A percentile compares a stretch with the other conserved stretches of the same genome.
phyloP scores from a whole-genome alignment of 192 early-diverging fungal genomes.

The Coemansia sp. region DNA sequence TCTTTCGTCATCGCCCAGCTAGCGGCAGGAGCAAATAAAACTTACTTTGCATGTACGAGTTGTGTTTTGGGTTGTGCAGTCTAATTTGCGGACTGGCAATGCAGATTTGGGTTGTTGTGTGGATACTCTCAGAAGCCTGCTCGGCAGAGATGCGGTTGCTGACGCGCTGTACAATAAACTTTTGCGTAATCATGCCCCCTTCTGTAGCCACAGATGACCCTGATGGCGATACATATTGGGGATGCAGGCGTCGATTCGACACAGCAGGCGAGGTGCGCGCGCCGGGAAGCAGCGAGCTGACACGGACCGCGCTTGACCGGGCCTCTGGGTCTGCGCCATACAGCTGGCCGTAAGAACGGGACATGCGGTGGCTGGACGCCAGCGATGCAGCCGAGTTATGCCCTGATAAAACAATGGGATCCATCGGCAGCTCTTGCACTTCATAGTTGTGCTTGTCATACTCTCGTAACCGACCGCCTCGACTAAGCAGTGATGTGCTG shows the following conservation, averaged over 20 bases:
- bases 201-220: slow-evolving; percentile 10
- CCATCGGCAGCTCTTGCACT: slow-evolving; percentile 40
- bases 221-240: slow-evolving; percentile 15
- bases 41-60: slow-evolving; percentile 34
- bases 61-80: slow-evolving; percentile 19
- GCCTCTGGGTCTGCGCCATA: slow-evolving; percentile 29
- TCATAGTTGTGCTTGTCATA: slow-evolving; percentile 37
- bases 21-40: background rate
- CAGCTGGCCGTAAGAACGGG: slow-evolving; percentile 13
- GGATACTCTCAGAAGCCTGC: slow-evolving; percentile 6
- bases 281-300: slow-evolving; percentile 43
- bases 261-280: slow-evolving; percentile 22
- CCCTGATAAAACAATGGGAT: slow-evolving; percentile 13
- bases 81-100: slow-evolving; percentile 40
- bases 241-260: slow-evolving; percentile 13
- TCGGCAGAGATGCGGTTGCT: slow-evolving; percentile 10
- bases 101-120: slow-evolving; percentile 35
- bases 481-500: background rate
- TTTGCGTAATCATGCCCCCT: slow-evolving; percentile 27
- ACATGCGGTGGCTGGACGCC: slow-evolving; percentile 16
- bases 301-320: slow-evolving; percentile 39
- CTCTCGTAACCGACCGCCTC: slow-evolving; percentile 8
- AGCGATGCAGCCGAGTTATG: slow-evolving; percentile 12
- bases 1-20: background rate
- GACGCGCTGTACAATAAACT: slow-evolving; percentile 42